phyloP scores from a whole-genome alignment of 176 grass and related monocot genomes.

The Oryza nivara region DNA sequence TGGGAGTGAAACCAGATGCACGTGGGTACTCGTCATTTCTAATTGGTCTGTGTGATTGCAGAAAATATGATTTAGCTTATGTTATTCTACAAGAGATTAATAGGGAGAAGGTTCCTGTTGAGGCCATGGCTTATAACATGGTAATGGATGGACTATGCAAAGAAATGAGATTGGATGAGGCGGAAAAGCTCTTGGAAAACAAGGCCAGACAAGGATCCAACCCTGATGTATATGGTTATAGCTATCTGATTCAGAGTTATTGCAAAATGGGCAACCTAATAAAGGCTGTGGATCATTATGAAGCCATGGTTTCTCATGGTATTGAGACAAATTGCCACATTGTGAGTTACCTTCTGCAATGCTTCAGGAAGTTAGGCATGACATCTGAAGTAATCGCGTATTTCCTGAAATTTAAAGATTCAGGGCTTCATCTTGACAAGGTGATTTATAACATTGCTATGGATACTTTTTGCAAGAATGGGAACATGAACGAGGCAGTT shows the following conservation, averaged over 20 bases:
- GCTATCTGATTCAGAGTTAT: slow-evolving; percentile 59
- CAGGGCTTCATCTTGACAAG: slow-evolving; percentile 53
- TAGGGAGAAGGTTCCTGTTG: slow-evolving; percentile 42
- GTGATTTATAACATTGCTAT: slow-evolving; percentile 77
- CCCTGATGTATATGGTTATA: slow-evolving; percentile 62
- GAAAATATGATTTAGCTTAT: slow-evolving; percentile 55
- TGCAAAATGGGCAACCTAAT: slow-evolving; percentile 53
- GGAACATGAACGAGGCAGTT: slow-evolving; percentile 58
- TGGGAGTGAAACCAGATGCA: slow-evolving; percentile 56
- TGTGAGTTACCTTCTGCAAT: slow-evolving; percentile 60
- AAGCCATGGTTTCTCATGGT: slow-evolving; percentile 61
- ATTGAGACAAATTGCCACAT: slow-evolving; percentile 56
- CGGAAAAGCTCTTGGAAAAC: slow-evolving; percentile 70
- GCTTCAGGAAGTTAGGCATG: slow-evolving; percentile 55
- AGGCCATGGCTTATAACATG: slow-evolving; percentile 65
- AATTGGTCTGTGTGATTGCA: slow-evolving; percentile 50
- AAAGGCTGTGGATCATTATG: slow-evolving; percentile 63
- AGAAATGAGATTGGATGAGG: slow-evolving; percentile 63
- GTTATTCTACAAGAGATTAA: slow-evolving; percentile 49
- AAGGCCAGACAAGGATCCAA: slow-evolving; percentile 43
- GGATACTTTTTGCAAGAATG: slow-evolving; percentile 62
- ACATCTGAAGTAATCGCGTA: slow-evolving; percentile 45
- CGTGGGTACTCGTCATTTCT: slow-evolving; percentile 58
- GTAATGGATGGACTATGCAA: slow-evolving; percentile 77
- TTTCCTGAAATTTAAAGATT: slow-evolving; percentile 67